phyloP scores from a whole-genome alignment of 352 stramenopile genomes.

The Pythium coloratum region DNA sequence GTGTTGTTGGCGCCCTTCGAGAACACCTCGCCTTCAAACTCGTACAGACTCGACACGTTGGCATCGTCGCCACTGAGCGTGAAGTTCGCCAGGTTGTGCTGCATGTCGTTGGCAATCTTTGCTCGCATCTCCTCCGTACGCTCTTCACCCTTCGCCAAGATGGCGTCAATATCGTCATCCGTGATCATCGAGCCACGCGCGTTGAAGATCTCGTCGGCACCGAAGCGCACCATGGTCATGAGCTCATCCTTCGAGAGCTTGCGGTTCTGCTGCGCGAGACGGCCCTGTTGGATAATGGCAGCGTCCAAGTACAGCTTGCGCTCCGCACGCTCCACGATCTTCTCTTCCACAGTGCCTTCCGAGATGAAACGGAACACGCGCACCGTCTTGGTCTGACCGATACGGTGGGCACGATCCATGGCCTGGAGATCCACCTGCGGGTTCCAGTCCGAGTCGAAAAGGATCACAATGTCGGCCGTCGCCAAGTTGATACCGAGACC shows the following conservation, averaged over 20 bases:
- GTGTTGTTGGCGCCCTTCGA: conserved; percentile 79
- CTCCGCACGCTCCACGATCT: conserved; percentile 97
- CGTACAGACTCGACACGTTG: conserved; percentile 82
- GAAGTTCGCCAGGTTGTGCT: conserved; percentile 97
- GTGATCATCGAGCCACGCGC: conserved; percentile 88
- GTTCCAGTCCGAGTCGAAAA: conserved; percentile 99
- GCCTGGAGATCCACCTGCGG: conserved; percentile 98
- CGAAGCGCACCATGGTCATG: conserved; percentile 95
- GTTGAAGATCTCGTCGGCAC: conserved; percentile 89
- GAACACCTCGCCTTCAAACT: conserved; percentile 89
- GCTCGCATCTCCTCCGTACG: conserved; percentile 87
- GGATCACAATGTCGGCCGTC: conserved; percentile 98
- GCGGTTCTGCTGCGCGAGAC: conserved; percentile 92
- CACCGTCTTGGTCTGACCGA: conserved; percentile 98
- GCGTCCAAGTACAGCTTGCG: conserved; percentile 99
- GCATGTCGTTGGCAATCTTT: conserved; percentile 89
- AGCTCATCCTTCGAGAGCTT: conserved; percentile 97
- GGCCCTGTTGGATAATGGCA: conserved; percentile 98
- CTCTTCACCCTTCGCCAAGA: conserved; percentile 89
- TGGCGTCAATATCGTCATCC: conserved; percentile 92
- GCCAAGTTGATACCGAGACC: conserved; percentile 98
- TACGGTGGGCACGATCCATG: conserved; percentile 97
- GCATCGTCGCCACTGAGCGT: conserved; percentile 89
- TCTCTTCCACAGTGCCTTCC: conserved; percentile 98
- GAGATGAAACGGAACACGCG: conserved; percentile 99